Evolutionary conservation across 768 basidiomycete genomes (phyloP), one percentile per base, ranked within the genome.

Genomic region (Boletus rubropictus): DNA sequence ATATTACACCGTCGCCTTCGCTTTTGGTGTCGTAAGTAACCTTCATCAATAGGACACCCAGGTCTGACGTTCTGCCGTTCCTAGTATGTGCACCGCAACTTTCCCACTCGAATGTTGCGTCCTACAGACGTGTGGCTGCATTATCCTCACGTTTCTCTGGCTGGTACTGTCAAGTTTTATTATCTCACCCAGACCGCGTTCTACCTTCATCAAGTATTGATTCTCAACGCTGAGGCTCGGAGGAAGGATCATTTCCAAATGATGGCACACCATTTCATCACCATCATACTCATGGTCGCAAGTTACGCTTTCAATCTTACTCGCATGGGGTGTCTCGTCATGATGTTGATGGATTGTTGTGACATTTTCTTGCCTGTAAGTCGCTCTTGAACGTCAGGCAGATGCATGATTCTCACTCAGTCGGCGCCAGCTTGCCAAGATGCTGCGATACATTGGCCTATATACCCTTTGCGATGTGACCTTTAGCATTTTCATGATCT

Each of bases 221-320:
- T 95, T 48, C 77, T 99, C 65, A 90, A 97, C 66, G 84, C 93
- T 22, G 96, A 99, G 66, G 91, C 84, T 32, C 79, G 82, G 45
- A 76, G 96, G 47, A 92, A 90, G 64, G 96, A 99, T 66, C 91
- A 97, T 66, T 72, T 74, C 57, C 95, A 97, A 68, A 97, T 97
- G 95, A 87, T 97, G 79, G 72, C 83, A 21, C 96, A 99, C 71
- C 96, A 99, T 64, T 62, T 95, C 56, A 86, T 98, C 55, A 95
- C 93, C 11, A 77, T 93, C 50, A 61, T 75, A 40, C 79, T 99
- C 51, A 81, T 97, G 69, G 67, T 74, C 28, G 59, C 72, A 33
- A 92, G 89, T 65, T 98, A 96, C 69, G 75, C 76, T 50, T 80
- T 75, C 63, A 86, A 93, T 67, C 85, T 83, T 62, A 95, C 90